Evolutionary conservation across 1,284 basidiomycete genomes (phyloP), one percentile per base, ranked within the genome.

Genomic region (Rhodotorula sp.): DNA sequence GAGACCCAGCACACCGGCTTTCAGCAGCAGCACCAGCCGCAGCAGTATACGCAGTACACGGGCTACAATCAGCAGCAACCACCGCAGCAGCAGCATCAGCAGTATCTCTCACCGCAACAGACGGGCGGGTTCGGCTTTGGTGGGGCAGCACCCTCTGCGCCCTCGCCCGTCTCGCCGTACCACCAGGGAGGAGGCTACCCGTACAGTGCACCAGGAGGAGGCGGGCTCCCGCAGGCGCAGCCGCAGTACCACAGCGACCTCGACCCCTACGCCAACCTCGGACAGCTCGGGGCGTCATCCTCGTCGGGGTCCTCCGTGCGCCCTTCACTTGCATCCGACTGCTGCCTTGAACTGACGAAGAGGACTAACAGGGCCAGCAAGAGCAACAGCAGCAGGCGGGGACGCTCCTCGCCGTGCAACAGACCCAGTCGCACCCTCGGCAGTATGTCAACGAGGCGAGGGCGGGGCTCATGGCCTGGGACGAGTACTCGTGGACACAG

Each of bases 401-500:
- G 1, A 46, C 63, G 27, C 52, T 72, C 17, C 45, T 72, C n/a
- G 54, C 58, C n/a, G 67, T 70, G 2, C 71, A 57, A 48, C 71
- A 75, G 58, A 64, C 66, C 12, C 66, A 68, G 58, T 55, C 61
- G 17, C 74, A 75, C 48, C 74, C 74, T 44, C 25, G 74, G 9
- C 60, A 73, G 23, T 75, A 60, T 61, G 74, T 75, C 10, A 64
- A 66, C 27, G 65, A 73, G 61, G 61, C 68, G 46, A 66, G 64
- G 42, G 34, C 45, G 2, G 42, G 27, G 23, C 42, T 75, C 48
- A 73, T 68, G 66, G 41, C n/a, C 10, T 75, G 74, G 74, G 68
- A 75, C 65, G 71, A 70, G 21, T 71, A 68, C 50, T 46, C 57
- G 21, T 75, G 74, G 74, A 71, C 62, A 54, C 69, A 71, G 64